These are phyloP conservation scores for Chlorociboria aeruginascens DNA, from an alignment of 495 filamentous ascomycete species.

Conservation along the genomic window DNA sequence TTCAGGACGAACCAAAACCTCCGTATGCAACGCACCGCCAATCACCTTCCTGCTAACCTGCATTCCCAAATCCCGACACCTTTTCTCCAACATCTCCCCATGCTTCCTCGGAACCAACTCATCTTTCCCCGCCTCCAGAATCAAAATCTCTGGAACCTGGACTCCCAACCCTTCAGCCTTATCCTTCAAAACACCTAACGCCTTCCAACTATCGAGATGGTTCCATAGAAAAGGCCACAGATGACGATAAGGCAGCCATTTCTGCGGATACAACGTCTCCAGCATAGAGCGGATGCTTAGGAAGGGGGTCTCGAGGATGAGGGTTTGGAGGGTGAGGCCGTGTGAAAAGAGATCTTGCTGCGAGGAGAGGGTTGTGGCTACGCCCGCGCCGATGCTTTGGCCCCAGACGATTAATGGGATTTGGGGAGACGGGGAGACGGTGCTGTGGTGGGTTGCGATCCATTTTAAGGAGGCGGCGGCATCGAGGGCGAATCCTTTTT, in stretches of 20 bases:
- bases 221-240: slow-evolving; percentile 10
- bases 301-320: slow-evolving; percentile 72
- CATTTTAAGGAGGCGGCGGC: slow-evolving; percentile 40
- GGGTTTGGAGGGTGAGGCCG: slow-evolving; percentile 26
- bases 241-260: slow-evolving; percentile 69
- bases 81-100: slow-evolving; percentile 8
- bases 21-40: slow-evolving; percentile 8
- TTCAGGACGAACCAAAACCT: slow-evolving; percentile 9
- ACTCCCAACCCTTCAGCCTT: neutral
- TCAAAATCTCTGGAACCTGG: slow-evolving; percentile 1
- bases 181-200: neutral
- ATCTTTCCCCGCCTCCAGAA: slow-evolving; percentile 16
- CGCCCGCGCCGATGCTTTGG: slow-evolving; percentile 59
- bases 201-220: slow-evolving; percentile 1
- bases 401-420: slow-evolving; percentile 59
- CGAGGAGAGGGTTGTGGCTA: slow-evolving; percentile 39
- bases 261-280: slow-evolving; percentile 62
- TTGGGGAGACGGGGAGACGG: neutral
- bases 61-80: slow-evolving; percentile 7
- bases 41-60: slow-evolving; percentile 7
- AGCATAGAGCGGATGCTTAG: slow-evolving; percentile 64
- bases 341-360: slow-evolving; percentile 11
- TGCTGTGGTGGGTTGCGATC: slow-evolving; percentile 4
- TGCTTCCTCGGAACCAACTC: slow-evolving; percentile 14
- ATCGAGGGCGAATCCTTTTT: slow-evolving; percentile 53